phyloP scores from a whole-genome alignment of 768 basidiomycete species.

The Neoboletus brunneissimus region DNA sequence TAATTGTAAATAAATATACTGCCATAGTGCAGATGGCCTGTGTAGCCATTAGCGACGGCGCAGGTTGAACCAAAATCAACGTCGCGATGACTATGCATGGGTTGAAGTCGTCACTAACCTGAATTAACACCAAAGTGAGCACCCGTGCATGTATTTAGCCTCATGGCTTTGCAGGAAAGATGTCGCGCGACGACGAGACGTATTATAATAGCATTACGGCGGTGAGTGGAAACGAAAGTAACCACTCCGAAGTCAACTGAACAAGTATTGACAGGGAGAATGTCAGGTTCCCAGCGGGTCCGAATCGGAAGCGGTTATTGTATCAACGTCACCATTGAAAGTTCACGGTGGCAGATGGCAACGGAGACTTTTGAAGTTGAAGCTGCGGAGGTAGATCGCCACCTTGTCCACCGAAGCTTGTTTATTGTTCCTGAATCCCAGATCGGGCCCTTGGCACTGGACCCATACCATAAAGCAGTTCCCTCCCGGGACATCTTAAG shows the following conservation, averaged over 20 bases:
- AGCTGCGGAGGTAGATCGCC: constrained; percentile 21
- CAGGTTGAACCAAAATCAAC: neutral
- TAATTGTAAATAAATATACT: neutral
- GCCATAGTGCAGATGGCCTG: neutral
- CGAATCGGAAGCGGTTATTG: constrained; percentile 10
- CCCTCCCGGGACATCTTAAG: neutral
- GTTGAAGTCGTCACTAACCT: neutral
- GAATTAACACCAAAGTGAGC: too few relatives aligned
- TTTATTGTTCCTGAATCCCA: constrained; percentile 11
- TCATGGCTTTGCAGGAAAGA: too few relatives aligned
- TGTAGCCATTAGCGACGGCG: neutral
- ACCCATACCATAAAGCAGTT: constrained; percentile 2
- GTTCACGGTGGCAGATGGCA: neutral
- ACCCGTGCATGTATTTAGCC: too few relatives aligned
- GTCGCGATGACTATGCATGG: neutral
- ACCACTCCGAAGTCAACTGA: too few relatives aligned
- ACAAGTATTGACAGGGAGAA: neutral
- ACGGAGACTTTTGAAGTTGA: neutral
- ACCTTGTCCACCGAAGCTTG: neutral
- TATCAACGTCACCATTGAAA: neutral
- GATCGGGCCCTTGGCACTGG: constrained; percentile 6
- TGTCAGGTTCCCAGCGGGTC: constrained; percentile 1
- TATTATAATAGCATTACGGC: neutral
- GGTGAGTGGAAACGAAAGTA: neutral
- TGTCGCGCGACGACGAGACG: too few relatives aligned